These are phyloP conservation scores for Amyloporia xantha DNA, from an alignment of 768 basidiomycete species.

Conservation along the genomic window DNA sequence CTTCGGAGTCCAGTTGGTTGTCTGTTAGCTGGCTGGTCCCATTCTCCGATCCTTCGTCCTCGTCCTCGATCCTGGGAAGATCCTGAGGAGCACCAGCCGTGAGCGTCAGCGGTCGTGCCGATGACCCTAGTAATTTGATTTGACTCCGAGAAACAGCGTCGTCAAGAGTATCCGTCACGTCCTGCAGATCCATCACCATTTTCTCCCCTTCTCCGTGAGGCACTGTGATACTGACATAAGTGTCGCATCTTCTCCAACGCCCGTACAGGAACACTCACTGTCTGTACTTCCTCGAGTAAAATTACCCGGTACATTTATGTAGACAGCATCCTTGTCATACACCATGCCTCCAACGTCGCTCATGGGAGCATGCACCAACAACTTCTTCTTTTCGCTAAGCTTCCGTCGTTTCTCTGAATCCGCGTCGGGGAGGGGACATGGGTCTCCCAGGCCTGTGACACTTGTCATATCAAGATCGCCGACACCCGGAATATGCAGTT, in stretches of 20 bases:
- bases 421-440: constrained; percentile 88
- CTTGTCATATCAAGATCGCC: constrained; percentile 79
- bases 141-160: constrained; percentile 75
- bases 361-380: constrained; percentile 95
- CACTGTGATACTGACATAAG: constrained; percentile 35
- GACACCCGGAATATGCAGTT: constrained; percentile 91
- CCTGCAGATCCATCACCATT: constrained; percentile 98
- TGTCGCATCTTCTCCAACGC: constrained; percentile 1
- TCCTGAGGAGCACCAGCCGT: constrained; percentile 22
- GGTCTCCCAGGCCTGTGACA: constrained; percentile 78
- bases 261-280: constrained; percentile 32
- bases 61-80: constrained; percentile 16
- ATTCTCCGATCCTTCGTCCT: constrained; percentile 24
- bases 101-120: constrained; percentile 60
- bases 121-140: constrained; percentile 79
- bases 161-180: constrained; percentile 73
- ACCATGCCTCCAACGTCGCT: constrained; percentile 95
- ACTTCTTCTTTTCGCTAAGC: constrained; percentile 90
- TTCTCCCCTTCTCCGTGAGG: constrained; percentile 90
- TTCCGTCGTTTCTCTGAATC: constrained; percentile 89
- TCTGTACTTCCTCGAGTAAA: constrained; percentile 76
- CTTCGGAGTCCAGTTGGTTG: constrained; percentile 6
- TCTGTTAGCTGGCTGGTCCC: constrained; percentile 11
- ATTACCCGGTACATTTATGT: constrained; percentile 94
- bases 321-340: constrained; percentile 98